phyloP scores from a whole-genome alignment of 2,329 filamentous ascomycete genomes.

The Karstenula rhodostoma region DNA sequence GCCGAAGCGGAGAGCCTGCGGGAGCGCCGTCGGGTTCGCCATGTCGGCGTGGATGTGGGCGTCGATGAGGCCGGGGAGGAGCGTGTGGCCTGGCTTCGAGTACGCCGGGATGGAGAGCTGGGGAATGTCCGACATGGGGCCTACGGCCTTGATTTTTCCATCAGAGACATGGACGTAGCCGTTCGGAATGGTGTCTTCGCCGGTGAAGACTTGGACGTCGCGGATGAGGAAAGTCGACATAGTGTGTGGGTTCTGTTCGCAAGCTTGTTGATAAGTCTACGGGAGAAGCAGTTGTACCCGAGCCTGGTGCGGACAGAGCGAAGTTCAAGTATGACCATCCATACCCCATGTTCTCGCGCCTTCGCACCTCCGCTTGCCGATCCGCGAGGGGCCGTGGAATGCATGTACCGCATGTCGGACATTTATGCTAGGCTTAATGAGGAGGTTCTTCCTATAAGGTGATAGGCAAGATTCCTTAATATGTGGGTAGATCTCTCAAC shows the following conservation, averaged over 20 bases:
- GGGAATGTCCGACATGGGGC: conserved; percentile 28
- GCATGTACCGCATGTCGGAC: background rate
- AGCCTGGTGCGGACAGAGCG: background rate
- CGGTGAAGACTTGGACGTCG: conserved; percentile 59
- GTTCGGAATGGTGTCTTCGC: conserved; percentile 50
- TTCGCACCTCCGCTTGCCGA: conserved; percentile 6
- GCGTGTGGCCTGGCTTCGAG: conserved; percentile 56
- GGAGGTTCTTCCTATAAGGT: no score
- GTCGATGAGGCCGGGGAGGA: conserved; percentile 62
- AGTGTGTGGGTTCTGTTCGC: background rate
- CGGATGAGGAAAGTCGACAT: conserved; percentile 52
- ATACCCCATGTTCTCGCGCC: background rate
- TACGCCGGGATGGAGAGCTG: conserved; percentile 35
- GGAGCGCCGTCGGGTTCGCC: conserved; percentile 50
- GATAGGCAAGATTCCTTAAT: no score
- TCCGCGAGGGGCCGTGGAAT: background rate
- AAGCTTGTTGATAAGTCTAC: background rate
- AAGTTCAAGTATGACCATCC: background rate
- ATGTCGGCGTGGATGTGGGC: conserved; percentile 58
- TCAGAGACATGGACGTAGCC: conserved; percentile 54
- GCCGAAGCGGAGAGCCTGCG: conserved; percentile 58
- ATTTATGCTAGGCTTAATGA: no score
- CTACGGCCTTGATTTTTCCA: conserved; percentile 51
- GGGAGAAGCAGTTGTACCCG: no score
- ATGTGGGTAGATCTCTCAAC: no score